Conservation (phyloP, 1,284 basidiomycete genomes). For the Violaceomyces palustris region DNA sequence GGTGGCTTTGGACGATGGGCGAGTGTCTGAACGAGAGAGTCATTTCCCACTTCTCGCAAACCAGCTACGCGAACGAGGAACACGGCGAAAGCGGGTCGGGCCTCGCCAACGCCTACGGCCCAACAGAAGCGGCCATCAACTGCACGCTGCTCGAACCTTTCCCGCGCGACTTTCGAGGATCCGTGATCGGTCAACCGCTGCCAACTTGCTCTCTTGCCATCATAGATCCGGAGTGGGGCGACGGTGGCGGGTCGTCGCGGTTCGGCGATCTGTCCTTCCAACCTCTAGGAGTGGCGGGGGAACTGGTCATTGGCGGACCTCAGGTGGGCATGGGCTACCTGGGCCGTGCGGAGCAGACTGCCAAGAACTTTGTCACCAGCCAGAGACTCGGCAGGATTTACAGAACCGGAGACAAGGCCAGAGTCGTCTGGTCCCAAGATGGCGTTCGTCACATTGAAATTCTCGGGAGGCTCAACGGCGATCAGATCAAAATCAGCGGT, state of each 20-base stretch:
- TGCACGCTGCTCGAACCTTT: conserved; percentile 13
- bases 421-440: conserved; percentile 7
- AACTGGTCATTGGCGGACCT: conserved; percentile 10
- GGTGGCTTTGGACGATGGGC: conserved; percentile 15
- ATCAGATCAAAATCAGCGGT: conserved; percentile 14
- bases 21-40: conserved; percentile 7
- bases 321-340: conserved; percentile 14
- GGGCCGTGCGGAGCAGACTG: conserved; percentile 3
- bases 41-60: conserved; percentile 8
- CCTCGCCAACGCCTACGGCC: conserved; percentile 14
- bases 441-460: conserved; percentile 10
- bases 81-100: neutral
- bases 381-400: conserved; percentile 6
- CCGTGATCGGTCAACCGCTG: conserved; percentile 9
- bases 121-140: conserved; percentile 15
- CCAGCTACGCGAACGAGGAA: no score
- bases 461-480: conserved; percentile 10
- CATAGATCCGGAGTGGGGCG: no score
- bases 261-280: neutral
- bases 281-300: conserved; percentile 7
- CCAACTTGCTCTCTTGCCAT: conserved; percentile 10
- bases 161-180: conserved; percentile 6
- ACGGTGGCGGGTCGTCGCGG: no score
- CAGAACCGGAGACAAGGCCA: conserved; percentile 6
- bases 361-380: conserved; percentile 3